A percentile compares a stretch with the other conserved stretches of the same genome.
Evolutionary conservation across 306 rosid species (phyloP).

Genomic region (Casuarina glauca): DNA sequence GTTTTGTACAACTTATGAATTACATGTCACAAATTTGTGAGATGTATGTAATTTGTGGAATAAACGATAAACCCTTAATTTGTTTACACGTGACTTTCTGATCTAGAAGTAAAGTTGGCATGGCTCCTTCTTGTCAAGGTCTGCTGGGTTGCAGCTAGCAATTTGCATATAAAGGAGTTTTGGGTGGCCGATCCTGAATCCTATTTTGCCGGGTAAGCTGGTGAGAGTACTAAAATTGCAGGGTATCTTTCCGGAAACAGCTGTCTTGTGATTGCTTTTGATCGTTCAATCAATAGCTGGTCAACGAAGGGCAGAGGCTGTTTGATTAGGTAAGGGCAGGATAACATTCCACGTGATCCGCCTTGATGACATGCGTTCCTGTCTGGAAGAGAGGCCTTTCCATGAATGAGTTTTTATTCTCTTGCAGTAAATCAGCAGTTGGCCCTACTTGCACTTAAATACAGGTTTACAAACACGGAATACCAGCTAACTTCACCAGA

Average conservation of each 20-base stretch:
- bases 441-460: not conserved
- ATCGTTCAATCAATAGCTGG: not conserved
- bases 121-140: not conserved
- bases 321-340: not conserved
- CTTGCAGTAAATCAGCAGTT: constrained; percentile 1
- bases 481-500: constrained; percentile 20
- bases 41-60: not conserved
- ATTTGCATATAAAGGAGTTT: not conserved
- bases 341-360: constrained; percentile 9
- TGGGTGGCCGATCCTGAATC: not conserved
- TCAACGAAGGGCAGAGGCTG: not conserved
- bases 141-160: not conserved
- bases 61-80: not conserved
- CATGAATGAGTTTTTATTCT: not conserved
- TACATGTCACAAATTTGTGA: not conserved
- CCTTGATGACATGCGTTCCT: not conserved
- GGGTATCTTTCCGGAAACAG: not conserved
- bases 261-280: not conserved
- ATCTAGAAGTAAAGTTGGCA: not conserved
- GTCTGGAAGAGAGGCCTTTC: not conserved
- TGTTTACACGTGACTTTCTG: not conserved
- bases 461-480: constrained; percentile 1
- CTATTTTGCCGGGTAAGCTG: not conserved
- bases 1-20: not conserved
- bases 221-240: not conserved